Evolutionary conservation across 768 basidiomycete species (phyloP).

Genomic region (Tulasnella calospora): DNA sequence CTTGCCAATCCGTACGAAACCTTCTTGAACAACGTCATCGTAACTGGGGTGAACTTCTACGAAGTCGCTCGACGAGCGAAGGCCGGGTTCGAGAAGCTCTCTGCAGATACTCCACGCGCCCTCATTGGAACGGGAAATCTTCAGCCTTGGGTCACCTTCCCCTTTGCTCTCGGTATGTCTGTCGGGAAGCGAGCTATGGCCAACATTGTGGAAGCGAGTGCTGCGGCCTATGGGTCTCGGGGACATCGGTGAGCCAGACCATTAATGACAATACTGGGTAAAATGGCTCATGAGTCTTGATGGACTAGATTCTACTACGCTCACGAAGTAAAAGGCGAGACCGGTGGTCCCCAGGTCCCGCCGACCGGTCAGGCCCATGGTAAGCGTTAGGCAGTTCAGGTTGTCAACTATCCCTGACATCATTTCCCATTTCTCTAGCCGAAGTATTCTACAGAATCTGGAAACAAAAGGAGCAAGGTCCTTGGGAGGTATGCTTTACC

Average conservation of each 20-base stretch:
- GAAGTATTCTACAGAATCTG: not conserved
- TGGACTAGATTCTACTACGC: constrained; percentile 15
- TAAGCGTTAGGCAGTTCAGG: not conserved
- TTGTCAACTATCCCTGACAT: not conserved
- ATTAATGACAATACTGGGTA: not conserved
- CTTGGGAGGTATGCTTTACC: not conserved
- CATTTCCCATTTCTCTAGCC: not conserved
- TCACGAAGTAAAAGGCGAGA: not conserved
- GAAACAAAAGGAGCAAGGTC: not conserved
- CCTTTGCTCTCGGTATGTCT: not conserved
- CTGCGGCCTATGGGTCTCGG: not conserved
- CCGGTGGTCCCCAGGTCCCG: not conserved
- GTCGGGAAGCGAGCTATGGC: constrained; percentile 2
- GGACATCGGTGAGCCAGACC: constrained; percentile 1
- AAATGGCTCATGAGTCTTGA: no score
- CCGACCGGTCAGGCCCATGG: not conserved
- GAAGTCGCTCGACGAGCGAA: not conserved
- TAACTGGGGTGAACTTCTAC: not conserved
- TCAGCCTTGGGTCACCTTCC: not conserved
- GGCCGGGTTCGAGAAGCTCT: constrained; percentile 21
- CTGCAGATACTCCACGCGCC: not conserved
- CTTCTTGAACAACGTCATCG: not conserved
- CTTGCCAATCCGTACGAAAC: not conserved
- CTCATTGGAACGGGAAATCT: constrained; percentile 15
- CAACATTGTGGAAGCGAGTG: constrained; percentile 18